Evolutionary conservation across 2,329 filamentous ascomycete genomes (phyloP).

Genomic region (Dactylellina cionopaga): DNA sequence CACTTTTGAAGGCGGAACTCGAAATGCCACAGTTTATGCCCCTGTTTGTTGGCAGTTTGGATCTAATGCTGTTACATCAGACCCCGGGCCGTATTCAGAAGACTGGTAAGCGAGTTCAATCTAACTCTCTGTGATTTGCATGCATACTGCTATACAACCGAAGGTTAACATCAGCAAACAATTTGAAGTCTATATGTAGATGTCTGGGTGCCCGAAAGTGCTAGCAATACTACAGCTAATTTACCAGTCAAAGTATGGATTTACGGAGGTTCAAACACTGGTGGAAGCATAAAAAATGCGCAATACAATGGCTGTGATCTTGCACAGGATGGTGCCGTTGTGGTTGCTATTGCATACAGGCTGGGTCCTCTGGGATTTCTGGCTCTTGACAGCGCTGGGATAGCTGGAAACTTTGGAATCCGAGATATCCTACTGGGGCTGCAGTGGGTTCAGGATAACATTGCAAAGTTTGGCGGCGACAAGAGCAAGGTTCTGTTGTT

Average conservation of each 20-base stretch:
- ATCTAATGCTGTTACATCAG: not conserved
- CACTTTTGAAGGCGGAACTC: constrained; percentile 4
- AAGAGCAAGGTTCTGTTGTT: constrained; percentile 70
- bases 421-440: constrained; percentile 72
- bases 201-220: constrained; percentile 26
- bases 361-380: constrained; percentile 73
- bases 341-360: constrained; percentile 63
- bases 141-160: too few relatives aligned
- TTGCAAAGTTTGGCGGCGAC: constrained; percentile 70
- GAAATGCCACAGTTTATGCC: constrained; percentile 16
- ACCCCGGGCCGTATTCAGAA: constrained; percentile 20
- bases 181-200: constrained; percentile 34
- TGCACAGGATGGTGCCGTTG: constrained; percentile 15
- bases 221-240: not conserved
- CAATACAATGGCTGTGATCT: constrained; percentile 36
- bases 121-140: too few relatives aligned
- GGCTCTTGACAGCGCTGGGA: constrained; percentile 64
- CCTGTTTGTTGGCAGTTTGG: constrained; percentile 30
- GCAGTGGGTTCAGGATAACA: constrained; percentile 71
- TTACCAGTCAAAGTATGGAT: constrained; percentile 48
- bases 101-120: constrained; percentile 35
- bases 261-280: constrained; percentile 29
- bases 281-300: constrained; percentile 32
- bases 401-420: constrained; percentile 71
- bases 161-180: too few relatives aligned